Base-by-base conservation (phyloP, 2,329 filamentous ascomycete species). In the Lachnellula subtilissima region DNA sequence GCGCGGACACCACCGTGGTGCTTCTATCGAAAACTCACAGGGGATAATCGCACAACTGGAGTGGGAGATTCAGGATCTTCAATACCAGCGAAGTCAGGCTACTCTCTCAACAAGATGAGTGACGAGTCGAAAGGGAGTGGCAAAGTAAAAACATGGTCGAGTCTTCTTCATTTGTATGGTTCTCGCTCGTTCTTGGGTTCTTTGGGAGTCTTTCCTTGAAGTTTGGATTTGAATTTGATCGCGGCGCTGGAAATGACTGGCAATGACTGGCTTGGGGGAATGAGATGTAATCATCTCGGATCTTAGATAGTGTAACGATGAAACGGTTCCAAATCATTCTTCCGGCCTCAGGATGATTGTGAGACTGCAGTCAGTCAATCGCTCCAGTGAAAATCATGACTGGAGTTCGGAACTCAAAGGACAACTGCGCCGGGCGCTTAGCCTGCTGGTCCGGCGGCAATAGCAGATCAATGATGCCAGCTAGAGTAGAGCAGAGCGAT, bases 21-120 rank as follows among this genome's bases (percentile, higher is more conserved):
- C 87, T 51, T 86, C 88, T 53, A 88, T 95, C 70, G 83, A 86
- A 70, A 82, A 83, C 62, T 83, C 92, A 57, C 78, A 86, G 62
- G 74, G 75, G 53, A 89, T 92, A 65, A 89, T 93, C 71, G 70
- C 74, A 47, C 81, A 85, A 55, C 80, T 95, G 61, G 68, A 78
- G 61, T 74, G 72, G 57, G 87, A 91, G 71, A 79, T 86, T 63
- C 57, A 72, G 45, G 73, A 73, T 50, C 75, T 86, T 69, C 28
- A 58, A 15, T 39, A 53, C 14, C 51, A 64, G 51, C 50, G 55
- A 11, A 50, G 45, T 7, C 46, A 53, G 23, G 53, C 55, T 45
- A 28, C 47, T 23, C 46, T 15, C 22, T 54, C 46, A 25, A 52
- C 53, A 8, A 58, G 45, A 52, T 55, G 46, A 23, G n/a, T n/a